phyloP scores from a whole-genome alignment of 1,139 yeast species.

The Geotrichum macrosporum region DNA sequence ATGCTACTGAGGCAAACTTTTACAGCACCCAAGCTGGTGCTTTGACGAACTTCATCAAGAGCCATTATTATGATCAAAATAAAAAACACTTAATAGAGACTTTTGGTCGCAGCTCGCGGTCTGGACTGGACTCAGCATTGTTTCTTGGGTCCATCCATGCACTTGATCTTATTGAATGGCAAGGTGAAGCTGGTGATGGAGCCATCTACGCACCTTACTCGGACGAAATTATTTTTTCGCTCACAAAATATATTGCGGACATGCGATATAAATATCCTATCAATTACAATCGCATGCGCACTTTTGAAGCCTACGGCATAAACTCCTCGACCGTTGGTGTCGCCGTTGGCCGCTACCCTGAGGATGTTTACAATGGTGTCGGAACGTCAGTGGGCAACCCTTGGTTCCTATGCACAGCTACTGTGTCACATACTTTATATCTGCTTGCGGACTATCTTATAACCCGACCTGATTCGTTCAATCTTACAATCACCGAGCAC shows the following conservation, averaged over 20 bases:
- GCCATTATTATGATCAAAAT: slow-evolving; percentile 32
- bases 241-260: slow-evolving; percentile 44
- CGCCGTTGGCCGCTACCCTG: slow-evolving; percentile 90
- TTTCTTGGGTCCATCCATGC: slow-evolving; percentile 54
- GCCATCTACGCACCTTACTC: slow-evolving; percentile 33
- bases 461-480: slow-evolving; percentile 35
- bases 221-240: slow-evolving; percentile 32
- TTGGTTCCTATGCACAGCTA: slow-evolving; percentile 86
- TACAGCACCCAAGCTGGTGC: slow-evolving; percentile 32
- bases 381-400: slow-evolving; percentile 85
- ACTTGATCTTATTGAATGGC: slow-evolving; percentile 52
- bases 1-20: slow-evolving; percentile 35
- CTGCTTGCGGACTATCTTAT: slow-evolving; percentile 38
- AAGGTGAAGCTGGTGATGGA: slow-evolving; percentile 37
- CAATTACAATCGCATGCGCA: slow-evolving; percentile 49
- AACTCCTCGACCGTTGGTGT: slow-evolving; percentile 45
- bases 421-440: slow-evolving; percentile 62
- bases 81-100: slow-evolving; percentile 65
- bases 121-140: slow-evolving; percentile 78
- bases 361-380: slow-evolving; percentile 82
- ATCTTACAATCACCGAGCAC: slow-evolving; percentile 34
- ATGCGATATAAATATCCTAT: slow-evolving; percentile 75
- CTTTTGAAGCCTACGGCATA: slow-evolving; percentile 27
- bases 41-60: slow-evolving; percentile 41
- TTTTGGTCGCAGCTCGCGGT: slow-evolving; percentile 49